phyloP scores from a whole-genome alignment of 106 monocot genomes.

The Vanilla planifolia region DNA sequence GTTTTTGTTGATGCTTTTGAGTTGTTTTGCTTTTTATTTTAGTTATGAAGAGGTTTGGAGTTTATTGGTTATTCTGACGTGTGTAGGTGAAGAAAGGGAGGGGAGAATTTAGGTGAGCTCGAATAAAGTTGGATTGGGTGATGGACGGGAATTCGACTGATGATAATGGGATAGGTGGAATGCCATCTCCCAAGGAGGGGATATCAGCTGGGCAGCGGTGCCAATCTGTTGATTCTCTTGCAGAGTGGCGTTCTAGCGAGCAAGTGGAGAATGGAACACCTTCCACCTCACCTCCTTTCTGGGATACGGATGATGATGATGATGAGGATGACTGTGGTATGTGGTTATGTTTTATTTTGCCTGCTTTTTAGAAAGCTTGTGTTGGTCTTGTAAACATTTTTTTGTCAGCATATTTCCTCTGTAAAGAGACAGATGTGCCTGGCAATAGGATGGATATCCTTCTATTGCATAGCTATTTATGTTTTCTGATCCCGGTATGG shows the following conservation, averaged over 20 bases:
- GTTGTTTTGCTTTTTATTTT: neutral
- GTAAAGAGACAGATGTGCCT: neutral
- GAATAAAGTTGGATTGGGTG: neutral
- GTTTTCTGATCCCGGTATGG: neutral
- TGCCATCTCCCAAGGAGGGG: conserved; percentile 3
- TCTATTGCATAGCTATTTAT: neutral
- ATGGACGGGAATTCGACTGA: conserved; percentile 8
- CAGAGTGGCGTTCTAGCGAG: conserved; percentile 18
- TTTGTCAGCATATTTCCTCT: neutral
- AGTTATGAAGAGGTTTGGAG: neutral
- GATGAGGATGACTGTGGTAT: conserved; percentile 6
- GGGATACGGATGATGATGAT: conserved; percentile 22
- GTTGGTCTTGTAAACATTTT: neutral
- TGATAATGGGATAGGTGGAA: neutral
- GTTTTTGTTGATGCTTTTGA: neutral
- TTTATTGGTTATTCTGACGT: neutral
- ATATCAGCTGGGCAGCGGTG: conserved; percentile 10
- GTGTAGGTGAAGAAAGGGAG: neutral
- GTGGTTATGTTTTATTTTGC: neutral
- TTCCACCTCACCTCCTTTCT: conserved; percentile 21
- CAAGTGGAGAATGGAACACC: conserved; percentile 26
- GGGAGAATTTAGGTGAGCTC: neutral
- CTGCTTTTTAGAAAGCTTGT: neutral
- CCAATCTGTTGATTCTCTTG: conserved; percentile 21
- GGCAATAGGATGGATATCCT: too few species aligned